Conservation (phyloP, 2,329 filamentous ascomycete species). For the Diaporthe eres region DNA sequence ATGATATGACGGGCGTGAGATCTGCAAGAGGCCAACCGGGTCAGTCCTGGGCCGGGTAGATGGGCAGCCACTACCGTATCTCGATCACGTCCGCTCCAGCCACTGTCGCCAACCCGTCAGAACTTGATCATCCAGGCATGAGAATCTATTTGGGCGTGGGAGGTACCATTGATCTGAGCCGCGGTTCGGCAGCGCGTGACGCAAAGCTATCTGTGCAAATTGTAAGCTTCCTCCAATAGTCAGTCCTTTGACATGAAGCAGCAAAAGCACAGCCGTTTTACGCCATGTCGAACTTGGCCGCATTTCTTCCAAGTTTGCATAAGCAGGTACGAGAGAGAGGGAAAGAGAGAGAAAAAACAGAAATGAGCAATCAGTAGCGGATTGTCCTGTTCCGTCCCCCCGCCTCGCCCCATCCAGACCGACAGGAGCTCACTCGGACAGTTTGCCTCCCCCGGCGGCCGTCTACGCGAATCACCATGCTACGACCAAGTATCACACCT, state of each 20-base stretch:
- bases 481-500: background rate
- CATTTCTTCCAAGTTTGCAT: background rate
- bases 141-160: background rate
- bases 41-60: background rate
- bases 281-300: background rate
- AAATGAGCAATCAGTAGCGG: conserved; percentile 4
- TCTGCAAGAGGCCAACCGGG: background rate
- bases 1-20: background rate
- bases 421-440: background rate
- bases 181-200: background rate
- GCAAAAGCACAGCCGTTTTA: background rate
- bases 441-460: background rate
- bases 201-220: background rate
- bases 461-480: background rate
- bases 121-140: background rate
- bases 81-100: background rate
- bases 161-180: background rate
- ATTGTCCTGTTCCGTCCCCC: background rate
- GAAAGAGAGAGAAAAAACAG: background rate
- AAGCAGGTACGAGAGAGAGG: background rate
- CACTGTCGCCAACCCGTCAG: background rate
- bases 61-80: background rate
- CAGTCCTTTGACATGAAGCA: background rate
- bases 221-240: background rate
- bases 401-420: background rate